Base-by-base conservation (phyloP, 495 filamentous ascomycete species). In the Arthonia radiata region DNA sequence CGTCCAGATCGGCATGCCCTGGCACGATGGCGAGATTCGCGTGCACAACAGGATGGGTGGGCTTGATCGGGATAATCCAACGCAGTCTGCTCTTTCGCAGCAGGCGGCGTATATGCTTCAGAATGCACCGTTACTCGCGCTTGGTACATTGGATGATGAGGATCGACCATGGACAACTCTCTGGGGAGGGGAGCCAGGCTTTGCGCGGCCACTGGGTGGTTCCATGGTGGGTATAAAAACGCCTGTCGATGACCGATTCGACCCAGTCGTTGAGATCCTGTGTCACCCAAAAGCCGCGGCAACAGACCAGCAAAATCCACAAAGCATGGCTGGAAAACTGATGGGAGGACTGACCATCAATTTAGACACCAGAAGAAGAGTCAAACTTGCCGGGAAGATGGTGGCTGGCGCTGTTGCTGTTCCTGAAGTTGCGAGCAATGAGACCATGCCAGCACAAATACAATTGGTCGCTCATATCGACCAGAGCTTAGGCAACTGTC, bases 401-500 rank as follows among this genome's bases (percentile, higher is more conserved):
- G 41, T 70, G 10, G 57, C 61, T 9, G 71, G 66, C 15, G 56
- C 57, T 0, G 34, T 69, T 8, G 36, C 29, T 10, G 40, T 18
- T 29, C 38, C 30, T 32, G 41, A 39, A 14, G 7, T 22, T 22
- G 7, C 11, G 24, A 37, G 2, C 45, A 41, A 37, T 19, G 31
- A 74, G 19, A 22, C 6, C 19, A 11, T 7, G 19, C 19, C 11
- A 22, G 19, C 19, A 11, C 19, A 6, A 27, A 47, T 67, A n/a
- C 69, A 80, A 37, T 32, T 82, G 9, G 60, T 61, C 4, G 51
- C 78, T 15, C 51, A 56, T 18, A 61, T 82, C 30, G 58, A 72
- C 29, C 69, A 71, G 37, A 69, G 60, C 41, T 39, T 86, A 17
- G 69, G 59, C 8, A 82, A 81, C 33, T 83, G 76, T 39, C 78